Conservation (phyloP, 2,329 filamentous ascomycete genomes). For the Pseudogymnoascus sp. region DNA sequence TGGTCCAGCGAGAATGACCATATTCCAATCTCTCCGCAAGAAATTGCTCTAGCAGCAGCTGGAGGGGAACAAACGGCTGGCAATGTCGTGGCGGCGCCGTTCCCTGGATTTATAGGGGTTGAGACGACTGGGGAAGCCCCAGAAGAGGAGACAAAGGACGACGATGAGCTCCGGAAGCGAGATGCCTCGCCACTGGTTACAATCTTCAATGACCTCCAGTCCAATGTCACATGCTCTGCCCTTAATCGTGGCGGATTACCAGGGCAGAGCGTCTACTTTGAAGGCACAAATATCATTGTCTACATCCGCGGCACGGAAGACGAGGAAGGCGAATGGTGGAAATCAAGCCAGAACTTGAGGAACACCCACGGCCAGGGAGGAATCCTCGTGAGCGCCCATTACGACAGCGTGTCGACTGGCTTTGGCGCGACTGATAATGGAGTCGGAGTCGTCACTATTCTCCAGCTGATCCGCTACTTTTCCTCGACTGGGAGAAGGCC, state of each 20-base stretch:
- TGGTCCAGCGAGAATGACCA: conserved; percentile 34
- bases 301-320: conserved; percentile 81
- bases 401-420: conserved; percentile 79
- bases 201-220: conserved; percentile 68
- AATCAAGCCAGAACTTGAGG: conserved; percentile 31
- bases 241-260: conserved; percentile 22
- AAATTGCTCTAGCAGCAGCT: not conserved
- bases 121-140: not conserved
- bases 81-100: not conserved
- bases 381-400: conserved; percentile 90
- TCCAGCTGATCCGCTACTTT: conserved; percentile 84
- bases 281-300: conserved; percentile 84
- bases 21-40: not conserved
- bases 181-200: conserved; percentile 38
- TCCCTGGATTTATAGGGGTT: not conserved
- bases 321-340: conserved; percentile 67
- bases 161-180: conserved; percentile 4
- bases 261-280: conserved; percentile 64
- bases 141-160: not conserved
- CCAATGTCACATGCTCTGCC: conserved; percentile 66
- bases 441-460: conserved; percentile 74
- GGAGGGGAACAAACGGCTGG: not conserved
- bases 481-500: conserved; percentile 63
- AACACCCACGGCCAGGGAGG: conserved; percentile 56
- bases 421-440: conserved; percentile 93